A percentile compares a stretch with the other conserved stretches of the same genome.
phyloP scores from a whole-genome alignment of 192 early-diverging fungal genomes.

The Gonapodya prolifera region DNA sequence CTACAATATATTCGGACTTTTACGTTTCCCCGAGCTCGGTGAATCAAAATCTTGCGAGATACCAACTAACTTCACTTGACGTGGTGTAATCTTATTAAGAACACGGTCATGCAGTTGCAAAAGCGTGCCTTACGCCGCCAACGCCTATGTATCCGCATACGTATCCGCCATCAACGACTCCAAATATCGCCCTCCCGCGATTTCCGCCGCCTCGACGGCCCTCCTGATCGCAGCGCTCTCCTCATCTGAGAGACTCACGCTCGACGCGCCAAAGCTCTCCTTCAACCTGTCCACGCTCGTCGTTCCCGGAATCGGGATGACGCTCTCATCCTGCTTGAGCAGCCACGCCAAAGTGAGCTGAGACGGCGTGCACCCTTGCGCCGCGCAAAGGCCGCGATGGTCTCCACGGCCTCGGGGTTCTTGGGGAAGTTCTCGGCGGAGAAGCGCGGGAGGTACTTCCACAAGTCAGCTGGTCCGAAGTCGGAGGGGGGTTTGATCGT shows the following conservation, averaged over 20 bases:
- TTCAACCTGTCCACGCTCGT: not conserved
- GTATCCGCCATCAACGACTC: too few relatives aligned
- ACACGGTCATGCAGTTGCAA: too few relatives aligned
- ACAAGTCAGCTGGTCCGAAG: slow-evolving; percentile 33
- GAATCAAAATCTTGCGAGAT: too few relatives aligned
- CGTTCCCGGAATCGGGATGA: not conserved
- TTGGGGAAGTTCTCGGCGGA: too few relatives aligned
- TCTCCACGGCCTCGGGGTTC: slow-evolving; percentile 16
- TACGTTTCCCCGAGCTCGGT: too few relatives aligned
- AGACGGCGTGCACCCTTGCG: slow-evolving; percentile 27
- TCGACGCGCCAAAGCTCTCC: not conserved
- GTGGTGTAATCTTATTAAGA: too few relatives aligned
- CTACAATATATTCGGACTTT: too few relatives aligned
- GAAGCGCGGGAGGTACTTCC: not conserved
- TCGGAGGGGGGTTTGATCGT: slow-evolving; percentile 37
- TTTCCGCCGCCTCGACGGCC: not conserved
- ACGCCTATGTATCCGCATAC: too few relatives aligned
- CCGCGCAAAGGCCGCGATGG: slow-evolving; percentile 14
- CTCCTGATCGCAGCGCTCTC: not conserved
- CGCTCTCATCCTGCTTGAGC: slow-evolving; percentile 27
- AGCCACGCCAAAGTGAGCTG: slow-evolving; percentile 58
- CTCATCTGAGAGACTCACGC: not conserved
- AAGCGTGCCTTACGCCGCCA: too few relatives aligned
- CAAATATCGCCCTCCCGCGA: too few relatives aligned
- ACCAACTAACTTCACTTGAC: too few relatives aligned